Evolutionary conservation across 345 rosid genomes (phyloP), one percentile per base, ranked within the genome.

Genomic region (Salix koriyanagi): DNA sequence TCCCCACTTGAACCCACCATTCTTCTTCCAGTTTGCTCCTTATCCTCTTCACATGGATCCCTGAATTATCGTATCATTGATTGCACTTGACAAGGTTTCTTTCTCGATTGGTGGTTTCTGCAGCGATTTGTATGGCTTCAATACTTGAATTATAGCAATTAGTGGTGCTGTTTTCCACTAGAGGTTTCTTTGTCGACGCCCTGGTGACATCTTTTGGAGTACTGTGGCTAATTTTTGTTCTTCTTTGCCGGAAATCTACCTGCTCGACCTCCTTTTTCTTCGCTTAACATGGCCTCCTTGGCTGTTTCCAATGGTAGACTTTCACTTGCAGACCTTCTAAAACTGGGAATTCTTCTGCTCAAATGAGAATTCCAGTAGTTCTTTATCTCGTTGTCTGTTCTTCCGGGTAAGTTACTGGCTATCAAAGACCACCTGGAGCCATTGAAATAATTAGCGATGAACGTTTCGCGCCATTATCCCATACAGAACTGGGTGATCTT

Each of bases 301-400:
- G 82, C 41, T 25, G 62, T 67, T 36, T 80, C 80, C 65, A 70
- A 56, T 0, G 79, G 60, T 5, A 67, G 62, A 9, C 16, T 48
- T 58, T 42, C 78, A 30, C 56, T 66, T 4, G 44, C 28, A 5
- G 77, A 79, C 46, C 77, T 83, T 70, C 86, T 74, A 25, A 85
- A 84, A 16, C 78, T 80, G 80, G 79, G 73, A 69, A 87, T 74
- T 79, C 84, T 87, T 48, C 92, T 79, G 56, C 90, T 84, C 75
- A 90, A 70, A 56, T 87, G 91, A 23, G 92, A 88, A 71, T 89
- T 90, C 94, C 94, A 89, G 77, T 90, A 85, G 70, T 90, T 90
- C 73, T 90, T 90, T 34, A 90, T 89, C 75, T 90, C 94, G 70
- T 90, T 90, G 73, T 90, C 94, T 39, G 94, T 90, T 83, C 94